Evolutionary conservation across 2,329 filamentous ascomycete species (phyloP).

Genomic region (Aphanocladium album): DNA sequence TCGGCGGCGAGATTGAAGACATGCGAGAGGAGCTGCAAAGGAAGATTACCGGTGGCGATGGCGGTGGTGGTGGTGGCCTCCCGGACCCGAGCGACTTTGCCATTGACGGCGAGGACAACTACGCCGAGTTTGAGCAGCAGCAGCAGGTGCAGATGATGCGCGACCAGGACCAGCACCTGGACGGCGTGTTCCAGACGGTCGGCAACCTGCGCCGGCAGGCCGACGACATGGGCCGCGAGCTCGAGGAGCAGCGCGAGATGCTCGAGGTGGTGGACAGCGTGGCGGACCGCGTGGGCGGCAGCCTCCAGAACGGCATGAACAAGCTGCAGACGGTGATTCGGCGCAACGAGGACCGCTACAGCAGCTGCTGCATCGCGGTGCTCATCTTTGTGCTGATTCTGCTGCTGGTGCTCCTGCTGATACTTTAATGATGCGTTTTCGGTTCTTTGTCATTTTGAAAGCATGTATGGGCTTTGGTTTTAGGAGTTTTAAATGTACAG

Average conservation of each 20-base stretch:
- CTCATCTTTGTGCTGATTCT: constrained; percentile 86
- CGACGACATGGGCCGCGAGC: constrained; percentile 89
- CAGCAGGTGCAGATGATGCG: constrained; percentile 88
- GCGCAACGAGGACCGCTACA: constrained; percentile 82
- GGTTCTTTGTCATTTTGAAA: not conserved
- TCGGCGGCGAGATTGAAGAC: constrained; percentile 80
- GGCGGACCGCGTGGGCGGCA: constrained; percentile 80
- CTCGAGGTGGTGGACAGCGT: constrained; percentile 78
- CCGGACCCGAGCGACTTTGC: constrained; percentile 54
- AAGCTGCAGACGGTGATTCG: constrained; percentile 80
- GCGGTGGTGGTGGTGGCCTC: constrained; percentile 40
- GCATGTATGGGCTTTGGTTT: not conserved
- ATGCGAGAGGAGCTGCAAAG: constrained; percentile 80
- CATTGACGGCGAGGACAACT: constrained; percentile 42
- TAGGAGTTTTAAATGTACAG: constrained; percentile 4
- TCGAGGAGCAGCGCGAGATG: constrained; percentile 91
- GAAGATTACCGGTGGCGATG: constrained; percentile 36
- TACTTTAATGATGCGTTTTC: constrained; percentile 39
- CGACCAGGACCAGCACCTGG: constrained; percentile 89
- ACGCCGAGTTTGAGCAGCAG: constrained; percentile 82
- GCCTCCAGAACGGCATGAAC: constrained; percentile 79
- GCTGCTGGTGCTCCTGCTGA: constrained; percentile 70
- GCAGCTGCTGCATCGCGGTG: constrained; percentile 85
- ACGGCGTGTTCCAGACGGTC: constrained; percentile 89
- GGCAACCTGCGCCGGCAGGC: constrained; percentile 87